phyloP scores from a whole-genome alignment of 129 eudicot genomes.

The Artemisia argyi region DNA sequence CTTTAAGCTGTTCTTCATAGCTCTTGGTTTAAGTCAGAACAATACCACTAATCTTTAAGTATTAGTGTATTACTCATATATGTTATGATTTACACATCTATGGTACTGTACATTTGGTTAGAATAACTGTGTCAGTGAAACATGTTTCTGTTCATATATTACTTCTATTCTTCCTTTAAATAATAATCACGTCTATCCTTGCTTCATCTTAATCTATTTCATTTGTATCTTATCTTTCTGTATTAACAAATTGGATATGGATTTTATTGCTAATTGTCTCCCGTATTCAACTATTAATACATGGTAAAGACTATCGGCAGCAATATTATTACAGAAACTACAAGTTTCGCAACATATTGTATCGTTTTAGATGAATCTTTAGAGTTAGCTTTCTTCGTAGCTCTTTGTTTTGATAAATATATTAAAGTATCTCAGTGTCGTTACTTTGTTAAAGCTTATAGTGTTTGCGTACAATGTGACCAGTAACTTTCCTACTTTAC shows the following conservation, averaged over 20 bases:
- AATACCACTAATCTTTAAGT: not conserved
- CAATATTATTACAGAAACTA: no score
- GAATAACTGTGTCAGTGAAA: not conserved
- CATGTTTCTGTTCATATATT: no score
- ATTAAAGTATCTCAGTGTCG: not conserved
- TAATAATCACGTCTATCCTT: no score
- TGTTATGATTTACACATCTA: not conserved
- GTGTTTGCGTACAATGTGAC: not conserved
- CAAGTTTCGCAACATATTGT: no score
- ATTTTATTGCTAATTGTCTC: no score
- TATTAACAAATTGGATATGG: no score
- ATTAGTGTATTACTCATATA: not conserved
- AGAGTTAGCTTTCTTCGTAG: not conserved
- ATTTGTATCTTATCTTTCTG: no score
- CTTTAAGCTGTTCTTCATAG: not conserved
- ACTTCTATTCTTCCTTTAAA: no score
- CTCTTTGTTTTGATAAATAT: slow-evolving; percentile 8
- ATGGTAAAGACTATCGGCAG: no score
- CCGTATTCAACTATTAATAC: no score
- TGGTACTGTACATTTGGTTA: not conserved
- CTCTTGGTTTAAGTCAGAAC: not conserved
- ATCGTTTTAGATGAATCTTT: no score
- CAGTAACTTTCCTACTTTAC: not conserved
- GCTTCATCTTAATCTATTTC: no score
- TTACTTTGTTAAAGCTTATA: slow-evolving; percentile 7